These are phyloP conservation scores for Tilletia indica DNA, from an alignment of 1,284 basidiomycete species.

Conservation along the genomic window DNA sequence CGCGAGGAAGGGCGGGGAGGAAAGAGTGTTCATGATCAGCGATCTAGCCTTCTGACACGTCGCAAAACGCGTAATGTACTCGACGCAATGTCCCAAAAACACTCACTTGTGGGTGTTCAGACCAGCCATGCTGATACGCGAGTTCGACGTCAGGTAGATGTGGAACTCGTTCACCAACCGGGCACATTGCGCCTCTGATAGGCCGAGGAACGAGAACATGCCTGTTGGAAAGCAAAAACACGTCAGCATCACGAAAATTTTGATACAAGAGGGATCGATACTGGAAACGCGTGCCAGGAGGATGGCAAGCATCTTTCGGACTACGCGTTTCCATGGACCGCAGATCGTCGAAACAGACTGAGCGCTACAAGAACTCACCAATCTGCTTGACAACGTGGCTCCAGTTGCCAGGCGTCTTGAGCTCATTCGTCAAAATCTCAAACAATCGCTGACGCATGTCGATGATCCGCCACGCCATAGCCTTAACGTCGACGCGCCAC, in stretches of 20 bases:
- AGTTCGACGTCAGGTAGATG: slow-evolving; percentile 82
- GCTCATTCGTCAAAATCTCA: slow-evolving; percentile 73
- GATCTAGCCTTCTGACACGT: background rate
- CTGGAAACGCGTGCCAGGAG: background rate
- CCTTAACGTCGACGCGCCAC: slow-evolving; percentile 85
- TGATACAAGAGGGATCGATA: slow-evolving; percentile 25
- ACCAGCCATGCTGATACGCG: slow-evolving; percentile 85
- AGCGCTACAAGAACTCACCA: slow-evolving; percentile 23
- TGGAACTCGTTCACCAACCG: slow-evolving; percentile 74
- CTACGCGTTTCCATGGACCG: background rate
- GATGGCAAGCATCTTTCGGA: background rate
- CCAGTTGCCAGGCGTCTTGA: slow-evolving; percentile 82
- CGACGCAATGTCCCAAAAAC: slow-evolving; percentile 25
- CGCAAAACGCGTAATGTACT: slow-evolving; percentile 19
- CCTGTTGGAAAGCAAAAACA: slow-evolving; percentile 57
- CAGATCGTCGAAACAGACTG: background rate
- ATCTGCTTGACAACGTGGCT: slow-evolving; percentile 63
- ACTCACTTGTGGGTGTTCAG: slow-evolving; percentile 71
- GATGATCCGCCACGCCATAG: slow-evolving; percentile 89
- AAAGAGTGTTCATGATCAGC: background rate
- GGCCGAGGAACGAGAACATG: slow-evolving; percentile 54
- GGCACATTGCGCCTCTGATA: slow-evolving; percentile 64
- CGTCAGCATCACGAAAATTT: slow-evolving; percentile 71
- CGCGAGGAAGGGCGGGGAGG: background rate
- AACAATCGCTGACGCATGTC: slow-evolving; percentile 80